A percentile compares a stretch with the other conserved stretches of the same genome.
These are phyloP conservation scores for Ustilago shanxiensis DNA, from an alignment of 1,284 basidiomycete species.

Conservation along the genomic window DNA sequence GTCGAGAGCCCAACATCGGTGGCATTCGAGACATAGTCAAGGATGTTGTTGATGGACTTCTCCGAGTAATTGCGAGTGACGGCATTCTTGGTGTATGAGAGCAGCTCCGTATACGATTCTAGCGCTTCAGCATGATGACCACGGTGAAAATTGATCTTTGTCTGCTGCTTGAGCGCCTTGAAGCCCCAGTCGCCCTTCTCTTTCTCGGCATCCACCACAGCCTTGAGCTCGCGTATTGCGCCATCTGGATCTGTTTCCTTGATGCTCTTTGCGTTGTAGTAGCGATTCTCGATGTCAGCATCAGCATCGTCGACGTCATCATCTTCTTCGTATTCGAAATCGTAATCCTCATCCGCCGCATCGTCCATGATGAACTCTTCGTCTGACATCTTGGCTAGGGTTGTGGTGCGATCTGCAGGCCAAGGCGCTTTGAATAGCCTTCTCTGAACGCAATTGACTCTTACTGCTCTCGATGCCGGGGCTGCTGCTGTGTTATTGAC, in stretches of 20 bases:
- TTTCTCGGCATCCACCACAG: conserved; percentile 87
- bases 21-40: conserved; percentile 91
- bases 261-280: conserved; percentile 95
- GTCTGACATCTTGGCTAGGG: conserved; percentile 40
- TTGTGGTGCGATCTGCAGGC: neutral
- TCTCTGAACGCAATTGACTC: neutral
- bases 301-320: conserved; percentile 77
- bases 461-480: neutral
- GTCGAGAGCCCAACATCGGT: conserved; percentile 82
- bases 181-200: conserved; percentile 95
- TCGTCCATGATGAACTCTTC: conserved; percentile 69
- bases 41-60: conserved; percentile 97
- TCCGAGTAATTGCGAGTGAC: conserved; percentile 74
- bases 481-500: no score
- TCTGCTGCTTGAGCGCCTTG: conserved; percentile 97
- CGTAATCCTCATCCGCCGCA: conserved; percentile 80
- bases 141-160: conserved; percentile 88
- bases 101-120: conserved; percentile 83
- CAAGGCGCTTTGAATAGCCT: neutral
- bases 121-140: conserved; percentile 86
- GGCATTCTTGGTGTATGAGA: conserved; percentile 80
- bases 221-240: conserved; percentile 86
- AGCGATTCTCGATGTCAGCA: conserved; percentile 97
- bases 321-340: conserved; percentile 87
- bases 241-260: conserved; percentile 92